Percentiles rank a stretch among this genome's conserved stretches.
Evolutionary conservation across 495 filamentous ascomycete genomes (phyloP).

Genomic region (Amorphotheca resinae): DNA sequence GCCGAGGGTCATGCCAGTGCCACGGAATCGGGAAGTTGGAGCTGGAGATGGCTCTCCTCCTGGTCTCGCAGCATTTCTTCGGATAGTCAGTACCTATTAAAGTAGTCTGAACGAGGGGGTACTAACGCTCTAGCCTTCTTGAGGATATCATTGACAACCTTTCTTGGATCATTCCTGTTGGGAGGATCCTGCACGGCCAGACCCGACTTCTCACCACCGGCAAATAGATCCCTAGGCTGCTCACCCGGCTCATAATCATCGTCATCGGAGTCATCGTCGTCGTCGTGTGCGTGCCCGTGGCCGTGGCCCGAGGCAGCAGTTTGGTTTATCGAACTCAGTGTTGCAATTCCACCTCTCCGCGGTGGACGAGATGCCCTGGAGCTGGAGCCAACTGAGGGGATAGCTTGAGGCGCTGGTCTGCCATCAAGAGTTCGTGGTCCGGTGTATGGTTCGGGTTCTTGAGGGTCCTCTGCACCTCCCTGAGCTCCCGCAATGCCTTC

Average conservation of each 20-base stretch:
- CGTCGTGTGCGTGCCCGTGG: slow-evolving; percentile 42
- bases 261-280: slow-evolving; percentile 45
- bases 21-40: slow-evolving; percentile 56
- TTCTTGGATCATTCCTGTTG: slow-evolving; percentile 42
- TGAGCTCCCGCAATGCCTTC: slow-evolving; percentile 34
- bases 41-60: slow-evolving; percentile 35
- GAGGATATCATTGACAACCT: slow-evolving; percentile 65
- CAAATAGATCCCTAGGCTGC: slow-evolving; percentile 70
- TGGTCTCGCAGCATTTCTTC: slow-evolving; percentile 46
- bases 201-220: slow-evolving; percentile 93
- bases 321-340: slow-evolving; percentile 41
- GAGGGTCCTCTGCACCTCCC: slow-evolving; percentile 23
- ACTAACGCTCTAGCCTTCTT: slow-evolving; percentile 68
- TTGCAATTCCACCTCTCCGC: slow-evolving; percentile 38
- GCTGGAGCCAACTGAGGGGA: slow-evolving; percentile 19
- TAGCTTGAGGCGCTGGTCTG: slow-evolving; percentile 33
- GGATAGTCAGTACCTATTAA: background rate
- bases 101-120: too few relatives aligned
- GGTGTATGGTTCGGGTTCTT: slow-evolving; percentile 30
- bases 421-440: slow-evolving; percentile 44
- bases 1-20: slow-evolving; percentile 74
- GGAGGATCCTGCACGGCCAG: slow-evolving; percentile 87
- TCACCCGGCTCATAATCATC: slow-evolving; percentile 49
- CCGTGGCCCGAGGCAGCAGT: slow-evolving; percentile 20
- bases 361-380: slow-evolving; percentile 27